A percentile compares a stretch with the other conserved stretches of the same genome.
phyloP scores from a whole-genome alignment of 345 rosid genomes.

The Populus simonii region DNA sequence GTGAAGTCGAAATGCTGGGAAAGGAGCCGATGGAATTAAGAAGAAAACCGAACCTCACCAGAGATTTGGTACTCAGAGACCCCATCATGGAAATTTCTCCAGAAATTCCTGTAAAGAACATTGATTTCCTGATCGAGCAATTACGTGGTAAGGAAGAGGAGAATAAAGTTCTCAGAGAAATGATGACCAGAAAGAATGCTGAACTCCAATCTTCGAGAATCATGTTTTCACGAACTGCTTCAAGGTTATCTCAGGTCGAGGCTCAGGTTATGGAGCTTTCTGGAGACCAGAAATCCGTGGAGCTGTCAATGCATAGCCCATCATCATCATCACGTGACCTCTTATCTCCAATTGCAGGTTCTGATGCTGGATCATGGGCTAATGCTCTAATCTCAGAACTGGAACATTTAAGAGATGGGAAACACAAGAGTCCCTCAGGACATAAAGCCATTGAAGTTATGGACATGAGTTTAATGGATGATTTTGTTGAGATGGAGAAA shows the following conservation, averaged over 20 bases:
- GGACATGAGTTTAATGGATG: conserved; percentile 68
- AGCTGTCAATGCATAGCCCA: conserved; percentile 28
- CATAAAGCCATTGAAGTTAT: conserved; percentile 29
- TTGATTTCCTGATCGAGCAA: conserved; percentile 48
- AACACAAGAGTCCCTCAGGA: conserved; percentile 26
- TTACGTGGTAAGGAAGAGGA: conserved; percentile 63
- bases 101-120: conserved; percentile 42
- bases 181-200: conserved; percentile 49
- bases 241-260: conserved; percentile 46
- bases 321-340: conserved; percentile 26
- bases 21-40: conserved; percentile 38
- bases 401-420: conserved; percentile 42
- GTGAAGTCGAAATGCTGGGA: conserved; percentile 44
- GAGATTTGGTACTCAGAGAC: conserved; percentile 52
- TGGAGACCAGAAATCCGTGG: conserved; percentile 30
- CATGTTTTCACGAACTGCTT: conserved; percentile 50
- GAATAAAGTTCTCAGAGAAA: conserved; percentile 66
- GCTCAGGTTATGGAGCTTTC: conserved; percentile 30
- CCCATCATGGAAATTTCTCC: conserved; percentile 16
- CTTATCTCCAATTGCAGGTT: conserved; percentile 21
- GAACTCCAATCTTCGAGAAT: conserved; percentile 50
- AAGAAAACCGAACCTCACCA: conserved; percentile 39
- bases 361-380: conserved; percentile 62
- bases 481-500: conserved; percentile 79
- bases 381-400: conserved; percentile 50